Conservation (phyloP, 108 stramenopile genomes). For the Poteriospumella lacustris region DNA sequence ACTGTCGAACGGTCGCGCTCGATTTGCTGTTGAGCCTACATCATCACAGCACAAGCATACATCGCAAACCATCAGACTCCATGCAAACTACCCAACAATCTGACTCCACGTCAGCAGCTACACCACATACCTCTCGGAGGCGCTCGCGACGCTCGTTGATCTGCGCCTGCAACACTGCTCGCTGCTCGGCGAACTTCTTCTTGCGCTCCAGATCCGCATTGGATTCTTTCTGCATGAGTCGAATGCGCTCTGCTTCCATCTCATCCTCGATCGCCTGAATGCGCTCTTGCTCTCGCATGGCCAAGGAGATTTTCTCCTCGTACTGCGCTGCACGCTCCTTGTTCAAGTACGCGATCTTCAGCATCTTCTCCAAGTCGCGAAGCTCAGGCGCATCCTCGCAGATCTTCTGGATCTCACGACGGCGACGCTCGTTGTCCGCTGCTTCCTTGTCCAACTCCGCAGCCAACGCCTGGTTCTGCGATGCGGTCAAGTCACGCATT, state of each 20-base stretch:
- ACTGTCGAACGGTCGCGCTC: conserved; percentile 53
- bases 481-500: background rate
- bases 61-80: too few relatives aligned
- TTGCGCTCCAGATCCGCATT: conserved; percentile 49
- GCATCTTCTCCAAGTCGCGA: conserved; percentile 56
- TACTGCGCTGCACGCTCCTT: conserved; percentile 68
- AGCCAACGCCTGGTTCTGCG: conserved; percentile 47
- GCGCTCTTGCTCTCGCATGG: conserved; percentile 53
- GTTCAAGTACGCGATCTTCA: conserved; percentile 65
- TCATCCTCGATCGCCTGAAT: conserved; percentile 61
- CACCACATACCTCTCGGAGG: conserved; percentile 41
- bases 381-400: conserved; percentile 62
- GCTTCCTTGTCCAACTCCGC: conserved; percentile 49
- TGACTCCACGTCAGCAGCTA: too few relatives aligned
- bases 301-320: conserved; percentile 55
- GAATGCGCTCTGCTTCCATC: conserved; percentile 60
- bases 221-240: conserved; percentile 43
- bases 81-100: too few relatives aligned
- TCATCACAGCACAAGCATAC: too few relatives aligned
- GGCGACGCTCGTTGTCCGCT: conserved; percentile 50
- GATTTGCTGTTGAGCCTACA: conserved; percentile 47
- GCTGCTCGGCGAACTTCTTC: conserved; percentile 46
- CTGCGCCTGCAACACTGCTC: conserved; percentile 58
- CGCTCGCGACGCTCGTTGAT: conserved; percentile 53
- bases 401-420: conserved; percentile 62